phyloP scores from a whole-genome alignment of 2,329 filamentous ascomycete species.

The Fusarium humuli region DNA sequence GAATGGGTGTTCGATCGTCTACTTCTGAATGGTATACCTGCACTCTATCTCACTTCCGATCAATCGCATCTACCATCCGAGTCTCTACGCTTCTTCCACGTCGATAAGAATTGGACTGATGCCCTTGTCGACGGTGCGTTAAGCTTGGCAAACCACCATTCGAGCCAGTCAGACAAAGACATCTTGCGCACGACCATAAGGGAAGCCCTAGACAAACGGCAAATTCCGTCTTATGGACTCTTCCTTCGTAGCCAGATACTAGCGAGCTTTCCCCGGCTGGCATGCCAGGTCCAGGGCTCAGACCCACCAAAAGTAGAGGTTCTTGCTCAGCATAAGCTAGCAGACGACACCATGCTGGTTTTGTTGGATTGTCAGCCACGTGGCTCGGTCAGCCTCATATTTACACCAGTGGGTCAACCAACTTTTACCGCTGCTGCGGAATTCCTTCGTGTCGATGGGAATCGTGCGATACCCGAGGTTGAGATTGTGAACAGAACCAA shows the following conservation, averaged over 20 bases:
- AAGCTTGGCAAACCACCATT: not conserved
- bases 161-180: not conserved
- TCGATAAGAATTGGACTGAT: not conserved
- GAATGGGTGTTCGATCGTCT: not conserved
- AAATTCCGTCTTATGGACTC: not conserved
- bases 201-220: not conserved
- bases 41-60: no score
- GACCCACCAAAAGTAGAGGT: no score
- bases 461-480: not conserved
- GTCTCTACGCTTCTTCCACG: not conserved
- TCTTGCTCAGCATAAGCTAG: not conserved
- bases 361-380: not conserved
- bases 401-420: not conserved
- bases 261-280: not conserved
- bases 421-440: not conserved
- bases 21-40: not conserved
- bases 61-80: not conserved
- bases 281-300: no score
- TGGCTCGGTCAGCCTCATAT: not conserved
- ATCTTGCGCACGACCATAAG: fast-evolving
- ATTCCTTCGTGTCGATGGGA: not conserved
- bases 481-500: not conserved
- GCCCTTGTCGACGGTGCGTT: not conserved
- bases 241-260: not conserved
- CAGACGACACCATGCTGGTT: not conserved